Evolutionary conservation across 306 rosid genomes (phyloP).

Genomic region (Cicer chorassanicum): DNA sequence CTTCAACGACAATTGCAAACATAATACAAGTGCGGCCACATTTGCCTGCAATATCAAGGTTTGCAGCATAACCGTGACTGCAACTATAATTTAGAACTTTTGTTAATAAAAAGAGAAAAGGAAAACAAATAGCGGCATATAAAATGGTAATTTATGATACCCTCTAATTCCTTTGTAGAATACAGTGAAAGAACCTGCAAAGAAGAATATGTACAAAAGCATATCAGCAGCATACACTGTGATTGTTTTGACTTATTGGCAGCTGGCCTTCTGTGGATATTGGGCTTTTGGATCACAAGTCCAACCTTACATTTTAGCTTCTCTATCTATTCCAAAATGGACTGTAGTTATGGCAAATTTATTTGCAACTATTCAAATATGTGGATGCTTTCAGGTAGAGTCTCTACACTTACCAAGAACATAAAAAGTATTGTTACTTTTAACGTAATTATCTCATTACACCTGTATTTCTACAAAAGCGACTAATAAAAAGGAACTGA

Average conservation of each 20-base stretch:
- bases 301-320: conserved; percentile 67
- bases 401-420: neutral
- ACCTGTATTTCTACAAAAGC: too few species aligned
- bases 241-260: conserved; percentile 73
- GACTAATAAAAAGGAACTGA: too few species aligned
- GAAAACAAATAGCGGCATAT: neutral
- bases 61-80: neutral
- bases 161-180: conserved; percentile 50
- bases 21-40: neutral
- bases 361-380: conserved; percentile 76
- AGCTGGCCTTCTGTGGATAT: conserved; percentile 63
- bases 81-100: neutral
- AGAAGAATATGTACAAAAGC: conserved; percentile 70
- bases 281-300: conserved; percentile 87
- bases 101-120: neutral
- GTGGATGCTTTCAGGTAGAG: conserved; percentile 77
- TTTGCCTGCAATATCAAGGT: neutral
- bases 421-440: too few species aligned
- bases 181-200: conserved; percentile 72
- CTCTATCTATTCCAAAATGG: conserved; percentile 69
- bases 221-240: conserved; percentile 72
- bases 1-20: neutral
- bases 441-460: too few species aligned
- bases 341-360: conserved; percentile 77
- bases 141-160: conserved; percentile 1